Conservation (phyloP, 2,329 filamentous ascomycete genomes). For the Chalara sp. region DNA sequence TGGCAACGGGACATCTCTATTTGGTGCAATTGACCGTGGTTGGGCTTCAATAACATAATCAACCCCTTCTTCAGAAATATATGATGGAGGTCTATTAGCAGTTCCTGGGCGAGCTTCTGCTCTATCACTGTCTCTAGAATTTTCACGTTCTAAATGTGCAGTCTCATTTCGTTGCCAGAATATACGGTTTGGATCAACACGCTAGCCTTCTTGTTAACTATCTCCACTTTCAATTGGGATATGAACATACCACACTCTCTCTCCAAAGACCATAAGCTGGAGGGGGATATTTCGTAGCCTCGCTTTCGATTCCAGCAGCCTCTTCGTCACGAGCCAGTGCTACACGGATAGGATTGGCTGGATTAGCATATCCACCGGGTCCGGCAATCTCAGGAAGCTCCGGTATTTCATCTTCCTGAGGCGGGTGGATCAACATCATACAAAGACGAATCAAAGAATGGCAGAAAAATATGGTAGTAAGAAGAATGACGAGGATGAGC, state of each 20-base stretch:
- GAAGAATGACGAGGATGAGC: slow-evolving; percentile 69
- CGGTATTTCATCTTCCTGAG: slow-evolving; percentile 27
- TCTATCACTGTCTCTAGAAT: slow-evolving; percentile 3
- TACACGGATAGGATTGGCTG: slow-evolving; percentile 68
- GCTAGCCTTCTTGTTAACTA: slow-evolving; percentile 31
- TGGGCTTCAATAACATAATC: slow-evolving; percentile 64
- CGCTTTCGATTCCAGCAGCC: slow-evolving; percentile 47
- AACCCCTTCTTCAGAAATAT: slow-evolving; percentile 68
- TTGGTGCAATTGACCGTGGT: slow-evolving; percentile 48
- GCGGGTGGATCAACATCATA: slow-evolving; percentile 49
- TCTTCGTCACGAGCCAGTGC: slow-evolving; percentile 71
- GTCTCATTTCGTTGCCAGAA: slow-evolving; percentile 68
- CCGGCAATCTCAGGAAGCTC: slow-evolving; percentile 41
- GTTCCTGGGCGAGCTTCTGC: slow-evolving; percentile 17
- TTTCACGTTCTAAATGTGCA: slow-evolving; percentile 12
- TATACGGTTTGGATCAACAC: slow-evolving; percentile 73
- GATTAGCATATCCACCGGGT: slow-evolving; percentile 61
- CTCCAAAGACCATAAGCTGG: slow-evolving; percentile 85
- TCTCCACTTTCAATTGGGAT: no score
- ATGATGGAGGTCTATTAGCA: slow-evolving; percentile 62
- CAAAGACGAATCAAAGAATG: slow-evolving; percentile 70
- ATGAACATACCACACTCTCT: slow-evolving; percentile 64
- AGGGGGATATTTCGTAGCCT: slow-evolving; percentile 54
- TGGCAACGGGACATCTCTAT: slow-evolving; percentile 36
- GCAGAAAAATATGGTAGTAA: slow-evolving; percentile 72